These are phyloP conservation scores for Colletotrichum incanum DNA, from an alignment of 2,329 filamentous ascomycete genomes.

Conservation along the genomic window DNA sequence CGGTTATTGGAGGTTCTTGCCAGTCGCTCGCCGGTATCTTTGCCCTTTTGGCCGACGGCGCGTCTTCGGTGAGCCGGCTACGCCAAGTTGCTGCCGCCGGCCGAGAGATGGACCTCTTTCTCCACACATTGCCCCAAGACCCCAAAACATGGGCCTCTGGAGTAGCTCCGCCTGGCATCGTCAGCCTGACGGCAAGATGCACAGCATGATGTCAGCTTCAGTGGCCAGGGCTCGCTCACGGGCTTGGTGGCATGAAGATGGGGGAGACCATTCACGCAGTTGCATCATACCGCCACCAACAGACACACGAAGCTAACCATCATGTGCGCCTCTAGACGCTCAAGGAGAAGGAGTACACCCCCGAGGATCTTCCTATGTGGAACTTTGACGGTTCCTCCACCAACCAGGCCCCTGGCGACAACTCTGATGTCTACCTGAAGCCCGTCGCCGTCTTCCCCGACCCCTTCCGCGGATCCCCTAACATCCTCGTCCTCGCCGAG, in stretches of 20 bases:
- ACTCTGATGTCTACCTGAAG: conserved; percentile 97
- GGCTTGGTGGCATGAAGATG: background rate
- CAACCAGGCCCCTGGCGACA: conserved; percentile 91
- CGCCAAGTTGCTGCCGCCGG: conserved; percentile 28
- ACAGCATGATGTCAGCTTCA: conserved; percentile 35
- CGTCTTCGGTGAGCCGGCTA: conserved; percentile 1
- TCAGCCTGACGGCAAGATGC: conserved; percentile 36
- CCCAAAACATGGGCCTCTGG: conserved; percentile 15
- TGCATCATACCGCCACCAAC: conserved; percentile 13
- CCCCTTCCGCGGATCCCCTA: conserved; percentile 90
- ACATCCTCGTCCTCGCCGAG: conserved; percentile 95
- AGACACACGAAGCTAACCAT: conserved; percentile 40
- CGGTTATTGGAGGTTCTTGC: conserved; percentile 35
- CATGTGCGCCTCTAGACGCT: conserved; percentile 62
- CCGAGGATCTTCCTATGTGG: conserved; percentile 69
- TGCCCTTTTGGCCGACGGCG: conserved; percentile 20
- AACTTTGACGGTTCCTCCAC: conserved; percentile 86
- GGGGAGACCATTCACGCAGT: background rate
- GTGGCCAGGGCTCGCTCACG: conserved; percentile 23
- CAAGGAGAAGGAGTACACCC: conserved; percentile 64
- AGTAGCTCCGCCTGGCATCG: conserved; percentile 33
- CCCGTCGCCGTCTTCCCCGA: conserved; percentile 92
- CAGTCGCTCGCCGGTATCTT: background rate
- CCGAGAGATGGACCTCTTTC: background rate
- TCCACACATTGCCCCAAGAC: conserved; percentile 14